phyloP scores from a whole-genome alignment of 2,329 filamentous ascomycete species.

The Epichloe coenophiala region DNA sequence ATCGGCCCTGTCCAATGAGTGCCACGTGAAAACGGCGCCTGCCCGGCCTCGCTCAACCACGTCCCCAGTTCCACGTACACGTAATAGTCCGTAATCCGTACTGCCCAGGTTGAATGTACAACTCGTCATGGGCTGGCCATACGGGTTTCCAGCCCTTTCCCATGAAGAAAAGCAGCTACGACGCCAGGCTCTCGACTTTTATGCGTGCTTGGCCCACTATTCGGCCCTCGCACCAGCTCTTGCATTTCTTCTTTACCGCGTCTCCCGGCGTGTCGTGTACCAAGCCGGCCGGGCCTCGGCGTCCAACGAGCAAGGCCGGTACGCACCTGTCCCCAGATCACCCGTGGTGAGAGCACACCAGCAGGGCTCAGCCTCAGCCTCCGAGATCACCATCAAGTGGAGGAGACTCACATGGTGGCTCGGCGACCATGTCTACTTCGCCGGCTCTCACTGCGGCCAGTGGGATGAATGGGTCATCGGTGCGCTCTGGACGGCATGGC shows the following conservation, averaged over 20 bases:
- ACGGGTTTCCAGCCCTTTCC: conserved; percentile 37
- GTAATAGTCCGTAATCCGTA: too few relatives aligned
- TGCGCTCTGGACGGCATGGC: conserved; percentile 33
- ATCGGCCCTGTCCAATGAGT: too few relatives aligned
- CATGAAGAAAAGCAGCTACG: conserved; percentile 35
- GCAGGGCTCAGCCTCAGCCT: conserved; percentile 20
- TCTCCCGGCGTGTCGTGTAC: conserved; percentile 19
- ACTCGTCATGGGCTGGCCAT: conserved; percentile 40
- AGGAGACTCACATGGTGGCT: conserved; percentile 42
- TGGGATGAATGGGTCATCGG: conserved; percentile 43
- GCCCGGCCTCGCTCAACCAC: neutral
- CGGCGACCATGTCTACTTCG: conserved; percentile 33
- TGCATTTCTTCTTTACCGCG: conserved; percentile 27
- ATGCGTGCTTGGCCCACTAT: conserved; percentile 40
- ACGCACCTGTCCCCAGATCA: conserved; percentile 38
- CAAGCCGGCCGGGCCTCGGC: conserved; percentile 8
- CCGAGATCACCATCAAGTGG: conserved; percentile 18
- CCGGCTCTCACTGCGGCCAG: conserved; percentile 33
- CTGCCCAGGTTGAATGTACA: neutral
- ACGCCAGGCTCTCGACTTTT: conserved; percentile 38
- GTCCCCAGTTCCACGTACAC: neutral
- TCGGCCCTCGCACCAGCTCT: conserved; percentile 37
- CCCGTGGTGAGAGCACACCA: conserved; percentile 34
- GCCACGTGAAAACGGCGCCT: too few relatives aligned
- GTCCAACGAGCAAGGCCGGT: conserved; percentile 18